Conservation (phyloP, 257 asterid species). For the Jaltomata sinuosa region DNA sequence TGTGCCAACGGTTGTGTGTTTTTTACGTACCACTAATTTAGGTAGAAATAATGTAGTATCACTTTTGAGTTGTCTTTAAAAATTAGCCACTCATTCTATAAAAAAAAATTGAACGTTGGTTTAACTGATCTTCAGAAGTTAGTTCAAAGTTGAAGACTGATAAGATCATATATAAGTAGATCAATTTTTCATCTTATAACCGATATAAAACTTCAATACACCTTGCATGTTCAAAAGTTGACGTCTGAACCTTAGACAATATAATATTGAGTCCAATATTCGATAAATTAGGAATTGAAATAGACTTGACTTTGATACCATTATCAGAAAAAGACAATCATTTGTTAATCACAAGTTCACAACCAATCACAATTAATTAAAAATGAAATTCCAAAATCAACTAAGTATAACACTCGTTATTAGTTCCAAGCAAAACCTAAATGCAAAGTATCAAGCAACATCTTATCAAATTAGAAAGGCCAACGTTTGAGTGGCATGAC, state of each 20-base stretch:
- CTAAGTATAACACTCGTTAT: not conserved
- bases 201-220: not conserved
- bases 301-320: not conserved
- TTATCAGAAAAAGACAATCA: not conserved
- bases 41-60: not conserved
- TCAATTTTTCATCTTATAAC: too few species aligned
- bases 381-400: not conserved
- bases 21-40: not conserved
- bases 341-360: not conserved
- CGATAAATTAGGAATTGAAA: not conserved
- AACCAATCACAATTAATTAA: not conserved
- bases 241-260: not conserved
- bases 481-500: constrained; percentile 52
- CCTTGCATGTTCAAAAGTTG: not conserved
- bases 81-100: not conserved
- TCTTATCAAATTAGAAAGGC: not conserved
- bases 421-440: not conserved
- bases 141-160: not conserved
- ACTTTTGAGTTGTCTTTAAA: not conserved
- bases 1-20: not conserved
- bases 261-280: not conserved
- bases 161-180: not conserved
- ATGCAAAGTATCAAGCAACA: not conserved
- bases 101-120: too few species aligned
- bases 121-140: not conserved